These are phyloP conservation scores for Cystobasidium tubakii DNA, from an alignment of 768 basidiomycete species.

Conservation along the genomic window DNA sequence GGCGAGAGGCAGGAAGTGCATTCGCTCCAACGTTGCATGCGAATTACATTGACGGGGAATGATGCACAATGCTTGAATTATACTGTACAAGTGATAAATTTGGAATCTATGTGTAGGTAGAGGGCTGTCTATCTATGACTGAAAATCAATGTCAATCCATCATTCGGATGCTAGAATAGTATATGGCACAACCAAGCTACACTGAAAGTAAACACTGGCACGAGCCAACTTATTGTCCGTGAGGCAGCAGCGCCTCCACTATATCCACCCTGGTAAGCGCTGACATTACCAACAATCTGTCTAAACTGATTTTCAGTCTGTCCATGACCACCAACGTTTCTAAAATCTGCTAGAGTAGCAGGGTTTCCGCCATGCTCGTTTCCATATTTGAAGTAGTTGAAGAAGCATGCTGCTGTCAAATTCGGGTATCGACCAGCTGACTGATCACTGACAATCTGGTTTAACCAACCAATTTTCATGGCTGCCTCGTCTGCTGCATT, in stretches of 20 bases:
- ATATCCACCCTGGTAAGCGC: constrained; percentile 36
- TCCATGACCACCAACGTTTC: constrained; percentile 27
- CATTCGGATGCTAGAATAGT: background rate
- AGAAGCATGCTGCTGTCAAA: constrained; percentile 38
- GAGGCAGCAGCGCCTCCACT: background rate
- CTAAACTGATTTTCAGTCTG: constrained; percentile 28
- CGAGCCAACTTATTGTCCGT: background rate
- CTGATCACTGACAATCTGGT: constrained; percentile 35
- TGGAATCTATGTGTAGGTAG: too few species aligned
- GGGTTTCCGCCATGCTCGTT: constrained; percentile 26
- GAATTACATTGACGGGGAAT: too few species aligned
- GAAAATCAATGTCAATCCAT: too few species aligned
- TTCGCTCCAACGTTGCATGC: too few species aligned
- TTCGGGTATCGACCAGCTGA: constrained; percentile 40
- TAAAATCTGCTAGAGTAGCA: constrained; percentile 24
- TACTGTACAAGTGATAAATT: too few species aligned
- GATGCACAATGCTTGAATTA: too few species aligned
- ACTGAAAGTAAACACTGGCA: background rate
- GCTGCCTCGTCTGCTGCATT: constrained; percentile 25
- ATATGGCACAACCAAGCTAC: background rate
- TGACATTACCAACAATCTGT: constrained; percentile 37
- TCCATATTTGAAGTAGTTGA: constrained; percentile 39
- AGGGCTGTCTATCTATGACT: too few species aligned
- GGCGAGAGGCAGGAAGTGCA: too few species aligned
- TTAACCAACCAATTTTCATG: constrained; percentile 39